phyloP scores from a whole-genome alignment of 495 filamentous ascomycete species.

The Penicillium antarcticum region DNA sequence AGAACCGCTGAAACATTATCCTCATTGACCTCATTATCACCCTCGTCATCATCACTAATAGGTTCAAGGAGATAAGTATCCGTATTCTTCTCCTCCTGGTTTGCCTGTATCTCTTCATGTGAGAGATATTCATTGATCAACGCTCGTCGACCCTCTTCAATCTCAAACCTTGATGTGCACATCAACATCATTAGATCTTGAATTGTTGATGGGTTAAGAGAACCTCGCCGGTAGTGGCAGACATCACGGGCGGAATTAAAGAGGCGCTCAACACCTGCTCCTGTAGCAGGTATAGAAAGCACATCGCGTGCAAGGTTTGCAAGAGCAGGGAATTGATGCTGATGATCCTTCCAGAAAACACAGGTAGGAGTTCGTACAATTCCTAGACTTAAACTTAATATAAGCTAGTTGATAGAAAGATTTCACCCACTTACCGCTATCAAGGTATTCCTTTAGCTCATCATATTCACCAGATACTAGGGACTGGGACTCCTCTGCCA shows the following conservation, averaged over 20 bases:
- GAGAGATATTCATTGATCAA: constrained; percentile 1
- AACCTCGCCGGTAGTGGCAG: neutral
- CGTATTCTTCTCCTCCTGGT: neutral
- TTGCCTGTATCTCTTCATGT: constrained; percentile 1
- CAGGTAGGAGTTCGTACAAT: neutral
- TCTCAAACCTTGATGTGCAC: constrained; percentile 4
- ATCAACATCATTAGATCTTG: constrained; percentile 8
- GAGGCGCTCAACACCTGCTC: no score
- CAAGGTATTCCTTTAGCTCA: no score
- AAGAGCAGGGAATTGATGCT: no score
- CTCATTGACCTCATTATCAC: neutral
- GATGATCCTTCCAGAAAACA: no score
- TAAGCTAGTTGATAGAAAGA: neutral
- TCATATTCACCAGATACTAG: neutral
- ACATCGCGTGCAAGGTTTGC: no score
- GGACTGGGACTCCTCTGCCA: neutral
- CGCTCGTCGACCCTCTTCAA: constrained; percentile 1
- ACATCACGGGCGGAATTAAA: neutral
- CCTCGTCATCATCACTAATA: no score
- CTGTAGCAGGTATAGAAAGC: no score
- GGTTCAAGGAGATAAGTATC: neutral
- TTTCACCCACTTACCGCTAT: neutral
- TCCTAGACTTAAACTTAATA: neutral
- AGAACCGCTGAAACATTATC: neutral
- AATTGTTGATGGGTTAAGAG: neutral